A percentile compares a stretch with the other conserved stretches of the same genome.
Conservation (phyloP, 2,329 filamentous ascomycete species). For the Fusarium oxysporum region DNA sequence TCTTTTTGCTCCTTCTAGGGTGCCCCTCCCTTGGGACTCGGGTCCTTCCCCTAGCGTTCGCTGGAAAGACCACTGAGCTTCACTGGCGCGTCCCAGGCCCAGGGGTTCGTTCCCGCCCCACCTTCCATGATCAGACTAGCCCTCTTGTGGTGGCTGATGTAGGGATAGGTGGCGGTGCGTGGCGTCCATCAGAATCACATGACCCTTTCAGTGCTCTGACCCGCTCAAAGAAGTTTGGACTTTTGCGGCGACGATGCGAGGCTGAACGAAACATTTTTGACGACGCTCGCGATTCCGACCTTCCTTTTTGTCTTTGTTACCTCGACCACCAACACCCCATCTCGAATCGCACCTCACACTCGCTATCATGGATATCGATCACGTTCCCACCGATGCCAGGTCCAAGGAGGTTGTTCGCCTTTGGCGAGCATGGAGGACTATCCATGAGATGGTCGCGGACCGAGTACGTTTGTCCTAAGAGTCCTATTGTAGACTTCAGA, state of each 20-base stretch:
- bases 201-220: constrained; percentile 31
- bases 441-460: constrained; percentile 94
- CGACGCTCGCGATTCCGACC: constrained; percentile 12
- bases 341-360: background rate
- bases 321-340: constrained; percentile 7
- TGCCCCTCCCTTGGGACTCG: constrained; percentile 33
- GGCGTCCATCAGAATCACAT: constrained; percentile 35
- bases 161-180: background rate
- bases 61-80: constrained; percentile 18
- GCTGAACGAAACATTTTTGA: constrained; percentile 48
- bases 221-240: constrained; percentile 35
- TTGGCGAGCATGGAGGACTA: constrained; percentile 94
- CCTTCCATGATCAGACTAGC: constrained; percentile 11
- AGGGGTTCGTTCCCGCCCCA: constrained; percentile 28
- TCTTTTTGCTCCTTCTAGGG: constrained; percentile 20
- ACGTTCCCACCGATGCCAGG: constrained; percentile 61
- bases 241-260: constrained; percentile 44
- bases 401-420: constrained; percentile 72
- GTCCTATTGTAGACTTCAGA: constrained; percentile 5
- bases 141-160: constrained; percentile 5
- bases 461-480: constrained; percentile 66
- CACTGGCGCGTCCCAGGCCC: constrained; percentile 1
- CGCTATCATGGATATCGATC: constrained; percentile 53
- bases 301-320: constrained; percentile 16
- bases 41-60: constrained; percentile 39